Percentiles rank a stretch among this genome's conserved stretches.
phyloP scores from a whole-genome alignment of 805 yeast genomes.

The Jamesozyma rosinii region DNA sequence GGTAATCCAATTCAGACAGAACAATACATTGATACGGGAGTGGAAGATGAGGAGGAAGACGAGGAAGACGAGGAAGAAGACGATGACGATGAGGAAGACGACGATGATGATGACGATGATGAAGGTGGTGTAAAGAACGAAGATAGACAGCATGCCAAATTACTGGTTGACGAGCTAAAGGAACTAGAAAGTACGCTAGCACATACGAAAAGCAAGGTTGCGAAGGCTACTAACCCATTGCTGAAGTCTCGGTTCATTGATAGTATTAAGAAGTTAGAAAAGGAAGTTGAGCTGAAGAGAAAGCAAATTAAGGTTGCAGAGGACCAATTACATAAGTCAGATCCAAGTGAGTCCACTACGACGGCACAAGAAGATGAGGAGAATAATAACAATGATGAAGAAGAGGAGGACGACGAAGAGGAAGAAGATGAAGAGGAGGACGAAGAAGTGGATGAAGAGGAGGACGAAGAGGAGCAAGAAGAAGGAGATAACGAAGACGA shows the following conservation, averaged over 20 bases:
- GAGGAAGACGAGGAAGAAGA: conserved; percentile 41
- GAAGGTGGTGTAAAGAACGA: conserved; percentile 44
- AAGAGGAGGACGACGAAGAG: conserved; percentile 22
- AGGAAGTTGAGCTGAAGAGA: conserved; percentile 73
- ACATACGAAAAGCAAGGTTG: conserved; percentile 63
- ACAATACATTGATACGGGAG: conserved; percentile 29
- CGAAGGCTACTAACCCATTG: conserved; percentile 70
- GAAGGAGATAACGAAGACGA: conserved; percentile 27
- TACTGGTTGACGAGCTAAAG: conserved; percentile 72
- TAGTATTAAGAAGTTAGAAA: conserved; percentile 65
- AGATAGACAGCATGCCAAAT: conserved; percentile 57
- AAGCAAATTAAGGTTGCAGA: conserved; percentile 45
- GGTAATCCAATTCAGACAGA: conserved; percentile 7
- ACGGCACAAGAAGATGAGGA: background rate
- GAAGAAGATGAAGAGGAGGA: conserved; percentile 29
- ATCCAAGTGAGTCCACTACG: background rate
- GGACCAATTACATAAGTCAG: conserved; percentile 15
- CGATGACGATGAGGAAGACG: conserved; percentile 38
- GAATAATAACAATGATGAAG: conserved; percentile 9
- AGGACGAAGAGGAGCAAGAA: conserved; percentile 31
- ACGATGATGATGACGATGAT: conserved; percentile 43
- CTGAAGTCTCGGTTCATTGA: conserved; percentile 79
- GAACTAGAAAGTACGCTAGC: conserved; percentile 74
- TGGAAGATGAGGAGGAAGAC: conserved; percentile 34
- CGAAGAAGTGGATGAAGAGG: conserved; percentile 28